Conservation (phyloP, 331 rosid genomes). For the Saraca asoca region DNA sequence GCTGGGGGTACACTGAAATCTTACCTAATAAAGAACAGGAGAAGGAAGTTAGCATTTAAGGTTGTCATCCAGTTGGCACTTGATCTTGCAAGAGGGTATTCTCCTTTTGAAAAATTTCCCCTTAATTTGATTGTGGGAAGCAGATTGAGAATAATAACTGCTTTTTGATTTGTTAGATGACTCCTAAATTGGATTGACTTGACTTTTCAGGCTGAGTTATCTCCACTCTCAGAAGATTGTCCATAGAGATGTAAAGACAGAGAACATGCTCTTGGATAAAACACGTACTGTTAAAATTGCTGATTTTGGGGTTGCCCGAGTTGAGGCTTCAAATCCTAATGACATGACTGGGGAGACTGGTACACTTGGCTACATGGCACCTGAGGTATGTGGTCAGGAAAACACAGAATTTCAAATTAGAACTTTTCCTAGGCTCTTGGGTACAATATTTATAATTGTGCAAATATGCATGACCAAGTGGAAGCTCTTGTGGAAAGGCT, state of each 20-base stretch:
- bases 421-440: neutral
- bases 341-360: constrained; percentile 99
- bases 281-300: constrained; percentile 84
- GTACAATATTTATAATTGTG: neutral
- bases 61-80: constrained; percentile 89
- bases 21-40: constrained; percentile 87
- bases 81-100: constrained; percentile 98
- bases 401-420: constrained; percentile 17
- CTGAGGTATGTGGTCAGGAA: constrained; percentile 64
- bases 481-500: constrained; percentile 10
- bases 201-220: constrained; percentile 78
- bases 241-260: constrained; percentile 98
- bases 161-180: constrained; percentile 8
- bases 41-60: constrained; percentile 88
- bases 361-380: constrained; percentile 99
- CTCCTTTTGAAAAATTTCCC: constrained; percentile 12
- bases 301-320: constrained; percentile 98
- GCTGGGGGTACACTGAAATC: constrained; percentile 83
- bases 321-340: constrained; percentile 98
- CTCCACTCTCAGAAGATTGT: constrained; percentile 96
- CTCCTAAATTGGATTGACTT: constrained; percentile 27
- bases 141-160: constrained; percentile 6
- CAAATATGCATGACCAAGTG: constrained; percentile 1
- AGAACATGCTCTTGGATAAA: constrained; percentile 92
- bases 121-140: constrained; percentile 23